Base-by-base conservation (phyloP, 331 rosid genomes). In the Quercus tomentella region DNA sequence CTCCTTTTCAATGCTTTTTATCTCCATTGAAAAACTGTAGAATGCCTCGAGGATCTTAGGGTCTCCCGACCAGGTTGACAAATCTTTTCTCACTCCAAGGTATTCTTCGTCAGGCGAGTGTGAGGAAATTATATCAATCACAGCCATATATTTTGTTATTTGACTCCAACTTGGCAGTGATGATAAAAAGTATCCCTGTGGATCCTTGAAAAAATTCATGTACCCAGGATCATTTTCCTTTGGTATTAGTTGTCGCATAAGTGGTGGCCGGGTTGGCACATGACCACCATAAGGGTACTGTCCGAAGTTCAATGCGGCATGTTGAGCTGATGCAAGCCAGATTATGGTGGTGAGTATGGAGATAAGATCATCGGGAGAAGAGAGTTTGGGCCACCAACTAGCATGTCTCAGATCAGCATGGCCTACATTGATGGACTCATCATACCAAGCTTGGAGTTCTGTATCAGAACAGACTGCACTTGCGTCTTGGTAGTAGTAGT, bases 41-140 rank as follows among this genome's bases (percentile, higher is more conserved):
- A 89, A 87, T 52, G 84, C 87, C 66, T 84, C 76, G 30, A 77
- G 74, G 30, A 90, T 82, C 73, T 78, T 79, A 25, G 82, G 35
- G 37, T 84, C 89, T 6, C 74, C 90, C 3, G 60, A 56, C 94
- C 88, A 88, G 37, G 82, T 17, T 1, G 82, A 70, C 77, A 77
- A 2, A 68, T 88, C 81, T 20, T 82, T 80, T 61, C 84, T 81
- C 7, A 66, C 63, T 61, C 78, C 76, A n/a, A 75, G 37, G 23
- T 79, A 72, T 22, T 75, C 82, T 49, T 72, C 73, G 25, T 73
- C 78, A 3, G 43, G 49, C 11, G 77, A 73, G 77, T 79, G 82
- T 3, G 43, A 2, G 15, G 73, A 79, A 6, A 72, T 3, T 43
- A 81, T 31, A 7, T 69, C 66, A 33, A 72, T 41, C 28, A 75